Conservation (phyloP, 306 rosid species). For the Pyrus communis region DNA sequence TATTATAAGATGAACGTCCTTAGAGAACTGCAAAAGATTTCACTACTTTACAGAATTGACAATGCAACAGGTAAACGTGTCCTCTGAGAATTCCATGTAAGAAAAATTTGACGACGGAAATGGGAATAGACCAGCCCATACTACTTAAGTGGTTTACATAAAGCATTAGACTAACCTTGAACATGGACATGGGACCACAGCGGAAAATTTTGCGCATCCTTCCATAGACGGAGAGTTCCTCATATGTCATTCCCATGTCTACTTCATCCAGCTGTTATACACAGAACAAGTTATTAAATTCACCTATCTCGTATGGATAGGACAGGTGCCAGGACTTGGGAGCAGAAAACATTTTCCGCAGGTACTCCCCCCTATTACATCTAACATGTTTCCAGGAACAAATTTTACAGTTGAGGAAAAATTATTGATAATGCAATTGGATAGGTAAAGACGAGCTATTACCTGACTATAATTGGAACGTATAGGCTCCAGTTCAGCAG, state of each 20-base stretch:
- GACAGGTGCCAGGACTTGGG: not conserved
- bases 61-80: not conserved
- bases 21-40: not conserved
- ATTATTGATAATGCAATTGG: not conserved
- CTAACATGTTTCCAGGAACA: not conserved
- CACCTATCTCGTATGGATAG: not conserved
- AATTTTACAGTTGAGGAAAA: not conserved
- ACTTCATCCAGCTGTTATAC: constrained; percentile 77
- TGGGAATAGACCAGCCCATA: not conserved
- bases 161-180: constrained; percentile 48
- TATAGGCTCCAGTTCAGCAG: constrained; percentile 96
- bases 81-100: not conserved
- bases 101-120: not conserved
- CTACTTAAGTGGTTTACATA: not conserved
- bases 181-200: constrained; percentile 93
- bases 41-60: not conserved
- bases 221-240: constrained; percentile 90
- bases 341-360: not conserved
- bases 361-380: no score
- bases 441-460: not conserved
- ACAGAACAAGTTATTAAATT: constrained; percentile 17
- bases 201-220: constrained; percentile 81
- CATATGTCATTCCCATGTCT: constrained; percentile 97
- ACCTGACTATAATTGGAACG: constrained; percentile 92
- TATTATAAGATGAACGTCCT: not conserved